phyloP scores from a whole-genome alignment of 805 yeast genomes.

The Starmerella scarabaei region DNA sequence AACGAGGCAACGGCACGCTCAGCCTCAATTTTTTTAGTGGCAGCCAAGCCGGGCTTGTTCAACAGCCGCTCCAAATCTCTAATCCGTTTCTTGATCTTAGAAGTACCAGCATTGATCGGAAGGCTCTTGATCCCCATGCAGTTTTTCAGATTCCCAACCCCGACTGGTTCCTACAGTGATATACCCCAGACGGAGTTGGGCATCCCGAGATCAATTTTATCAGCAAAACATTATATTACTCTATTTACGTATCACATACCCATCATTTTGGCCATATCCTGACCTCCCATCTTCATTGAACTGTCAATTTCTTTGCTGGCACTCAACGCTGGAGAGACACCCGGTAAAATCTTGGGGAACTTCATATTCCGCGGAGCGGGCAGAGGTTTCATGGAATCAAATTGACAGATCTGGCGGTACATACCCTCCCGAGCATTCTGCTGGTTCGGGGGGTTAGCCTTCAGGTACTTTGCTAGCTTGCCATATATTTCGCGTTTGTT shows the following conservation, averaged over 20 bases:
- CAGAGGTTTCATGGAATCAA: slow-evolving; percentile 32
- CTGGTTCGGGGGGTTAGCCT: slow-evolving; percentile 56
- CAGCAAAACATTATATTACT: neutral
- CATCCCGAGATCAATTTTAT: neutral
- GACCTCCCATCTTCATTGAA: slow-evolving; percentile 13
- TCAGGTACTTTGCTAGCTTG: slow-evolving; percentile 47
- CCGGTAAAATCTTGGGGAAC: slow-evolving; percentile 81
- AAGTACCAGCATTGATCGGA: slow-evolving; percentile 19
- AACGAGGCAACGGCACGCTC: slow-evolving; percentile 64
- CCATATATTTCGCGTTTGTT: slow-evolving; percentile 52
- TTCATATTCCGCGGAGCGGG: slow-evolving; percentile 77
- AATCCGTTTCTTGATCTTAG: slow-evolving; percentile 65
- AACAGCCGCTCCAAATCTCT: slow-evolving; percentile 73
- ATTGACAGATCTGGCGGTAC: slow-evolving; percentile 20
- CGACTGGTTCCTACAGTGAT: too few relatives aligned
- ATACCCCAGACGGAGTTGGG: too few relatives aligned
- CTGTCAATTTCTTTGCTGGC: slow-evolving; percentile 67
- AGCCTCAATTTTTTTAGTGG: slow-evolving; percentile 30
- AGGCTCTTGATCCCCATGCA: slow-evolving; percentile 22
- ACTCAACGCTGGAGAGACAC: slow-evolving; percentile 64
- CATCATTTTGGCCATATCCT: slow-evolving; percentile 16
- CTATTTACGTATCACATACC: too few relatives aligned
- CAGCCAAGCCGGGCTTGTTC: slow-evolving; percentile 47
- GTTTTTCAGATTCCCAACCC: neutral
- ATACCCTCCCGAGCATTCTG: slow-evolving; percentile 33